phyloP scores from a whole-genome alignment of 2,329 filamentous ascomycete species.

The Xylariaceae sp. region DNA sequence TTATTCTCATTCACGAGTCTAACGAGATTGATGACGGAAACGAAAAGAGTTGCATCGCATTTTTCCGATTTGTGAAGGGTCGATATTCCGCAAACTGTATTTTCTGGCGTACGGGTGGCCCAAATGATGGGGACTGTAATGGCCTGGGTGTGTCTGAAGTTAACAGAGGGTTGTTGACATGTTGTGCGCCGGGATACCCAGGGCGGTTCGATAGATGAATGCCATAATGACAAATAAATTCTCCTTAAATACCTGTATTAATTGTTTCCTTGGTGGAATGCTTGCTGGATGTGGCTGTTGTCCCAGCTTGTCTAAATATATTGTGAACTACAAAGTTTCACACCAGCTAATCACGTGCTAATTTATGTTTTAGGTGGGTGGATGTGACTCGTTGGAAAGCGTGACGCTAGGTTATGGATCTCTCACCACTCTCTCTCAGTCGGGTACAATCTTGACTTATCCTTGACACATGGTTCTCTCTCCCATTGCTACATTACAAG shows the following conservation, averaged over 20 bases:
- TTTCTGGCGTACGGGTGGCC: conserved; percentile 24
- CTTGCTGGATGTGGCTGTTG: too few relatives aligned
- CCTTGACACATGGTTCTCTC: too few relatives aligned
- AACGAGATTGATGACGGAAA: conserved; percentile 22
- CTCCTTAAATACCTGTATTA: too few relatives aligned
- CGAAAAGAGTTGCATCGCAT: conserved; percentile 6
- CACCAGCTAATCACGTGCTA: conserved; percentile 21
- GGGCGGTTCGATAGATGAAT: conserved; percentile 14
- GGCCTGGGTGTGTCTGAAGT: conserved; percentile 9
- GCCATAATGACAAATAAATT: conserved; percentile 11
- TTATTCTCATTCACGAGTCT: conserved; percentile 51
- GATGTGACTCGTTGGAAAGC: too few relatives aligned
- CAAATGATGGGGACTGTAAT: conserved; percentile 19
- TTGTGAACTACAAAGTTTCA: background rate
- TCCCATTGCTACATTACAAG: too few relatives aligned
- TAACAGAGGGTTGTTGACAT: conserved; percentile 9
- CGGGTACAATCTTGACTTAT: too few relatives aligned
- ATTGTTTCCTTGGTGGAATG: too few relatives aligned
- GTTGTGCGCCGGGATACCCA: conserved; percentile 13
- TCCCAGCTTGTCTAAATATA: too few relatives aligned
- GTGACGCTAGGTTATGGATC: too few relatives aligned
- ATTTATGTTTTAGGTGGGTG: too few relatives aligned
- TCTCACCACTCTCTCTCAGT: too few relatives aligned
- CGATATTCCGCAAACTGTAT: conserved; percentile 18
- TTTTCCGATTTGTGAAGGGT: conserved; percentile 6